Conservation (phyloP, 305 asterid species). For the Fraxinus nigra region DNA sequence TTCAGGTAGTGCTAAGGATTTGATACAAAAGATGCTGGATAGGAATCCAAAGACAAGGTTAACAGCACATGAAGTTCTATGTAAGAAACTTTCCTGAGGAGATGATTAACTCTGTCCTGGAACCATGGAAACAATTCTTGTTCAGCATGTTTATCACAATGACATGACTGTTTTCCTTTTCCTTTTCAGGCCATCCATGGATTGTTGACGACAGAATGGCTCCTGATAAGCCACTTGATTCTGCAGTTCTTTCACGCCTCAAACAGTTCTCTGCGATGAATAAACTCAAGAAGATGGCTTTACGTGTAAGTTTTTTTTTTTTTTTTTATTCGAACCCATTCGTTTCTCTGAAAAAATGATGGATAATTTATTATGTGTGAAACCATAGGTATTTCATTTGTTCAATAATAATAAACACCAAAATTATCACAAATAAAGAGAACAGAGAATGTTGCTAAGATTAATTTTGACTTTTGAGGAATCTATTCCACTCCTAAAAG, state of each 20-base stretch:
- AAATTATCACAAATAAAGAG: neutral
- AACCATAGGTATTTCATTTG: neutral
- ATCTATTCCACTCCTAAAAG: neutral
- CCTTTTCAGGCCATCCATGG: slow-evolving; percentile 42
- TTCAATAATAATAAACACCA: neutral
- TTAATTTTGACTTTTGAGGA: neutral
- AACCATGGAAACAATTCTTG: neutral
- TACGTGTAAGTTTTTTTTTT: slow-evolving; percentile 25
- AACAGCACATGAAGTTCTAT: slow-evolving; percentile 41
- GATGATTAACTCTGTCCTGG: neutral
- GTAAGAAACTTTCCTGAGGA: slow-evolving; percentile 16
- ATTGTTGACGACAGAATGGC: slow-evolving; percentile 39
- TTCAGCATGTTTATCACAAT: neutral
- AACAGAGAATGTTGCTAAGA: neutral
- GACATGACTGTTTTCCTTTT: neutral
- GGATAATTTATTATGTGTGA: neutral
- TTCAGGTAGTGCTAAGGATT: slow-evolving; percentile 43
- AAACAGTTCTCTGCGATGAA: slow-evolving; percentile 48
- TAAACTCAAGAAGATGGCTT: slow-evolving; percentile 47
- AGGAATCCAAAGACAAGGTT: slow-evolving; percentile 34
- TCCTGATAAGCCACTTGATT: slow-evolving; percentile 42
- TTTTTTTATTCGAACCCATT: neutral
- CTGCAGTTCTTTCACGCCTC: slow-evolving; percentile 43
- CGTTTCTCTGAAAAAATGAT: neutral
- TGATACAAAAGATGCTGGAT: slow-evolving; percentile 42